Percentiles rank a stretch among this genome's conserved stretches.
These are phyloP conservation scores for Cyberlindnera veronae DNA, from an alignment of 805 yeast genomes.

Conservation along the genomic window DNA sequence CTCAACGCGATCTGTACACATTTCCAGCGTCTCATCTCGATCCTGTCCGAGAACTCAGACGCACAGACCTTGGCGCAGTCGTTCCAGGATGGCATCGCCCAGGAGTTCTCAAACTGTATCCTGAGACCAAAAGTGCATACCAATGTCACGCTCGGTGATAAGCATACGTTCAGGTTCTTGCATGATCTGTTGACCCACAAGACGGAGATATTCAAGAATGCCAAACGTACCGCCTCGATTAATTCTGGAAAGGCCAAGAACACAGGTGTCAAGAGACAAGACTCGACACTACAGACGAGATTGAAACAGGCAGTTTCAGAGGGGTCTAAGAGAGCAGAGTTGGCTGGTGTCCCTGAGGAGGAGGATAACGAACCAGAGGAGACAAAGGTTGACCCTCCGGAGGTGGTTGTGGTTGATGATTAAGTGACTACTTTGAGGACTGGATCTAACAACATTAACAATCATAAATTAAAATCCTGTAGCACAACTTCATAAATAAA, in stretches of 20 bases:
- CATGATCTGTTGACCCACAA: constrained; percentile 59
- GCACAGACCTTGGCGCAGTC: constrained; percentile 33
- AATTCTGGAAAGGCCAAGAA: constrained; percentile 4
- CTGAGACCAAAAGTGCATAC: constrained; percentile 49
- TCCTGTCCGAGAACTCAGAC: constrained; percentile 45
- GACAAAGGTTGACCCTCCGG: too few species aligned
- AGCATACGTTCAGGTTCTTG: constrained; percentile 54
- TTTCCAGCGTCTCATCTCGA: constrained; percentile 57
- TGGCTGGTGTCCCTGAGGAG: neutral
- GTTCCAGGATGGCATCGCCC: constrained; percentile 48
- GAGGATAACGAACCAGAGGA: constrained; percentile 3
- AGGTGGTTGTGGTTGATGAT: neutral
- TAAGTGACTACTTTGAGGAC: too few species aligned
- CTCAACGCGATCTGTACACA: constrained; percentile 79
- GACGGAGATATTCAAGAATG: constrained; percentile 60
- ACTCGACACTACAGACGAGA: constrained; percentile 23
- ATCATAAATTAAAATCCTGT: neutral
- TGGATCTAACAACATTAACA: too few species aligned
- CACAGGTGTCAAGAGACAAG: constrained; percentile 17
- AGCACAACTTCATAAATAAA: neutral
- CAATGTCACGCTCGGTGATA: constrained; percentile 49
- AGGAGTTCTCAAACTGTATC: constrained; percentile 63
- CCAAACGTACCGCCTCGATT: constrained; percentile 35
- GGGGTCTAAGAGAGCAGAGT: constrained; percentile 13
- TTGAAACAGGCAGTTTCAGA: constrained; percentile 26